A percentile compares a stretch with the other conserved stretches of the same genome.
phyloP scores from a whole-genome alignment of 331 rosid species.

The Acacia pycnantha region DNA sequence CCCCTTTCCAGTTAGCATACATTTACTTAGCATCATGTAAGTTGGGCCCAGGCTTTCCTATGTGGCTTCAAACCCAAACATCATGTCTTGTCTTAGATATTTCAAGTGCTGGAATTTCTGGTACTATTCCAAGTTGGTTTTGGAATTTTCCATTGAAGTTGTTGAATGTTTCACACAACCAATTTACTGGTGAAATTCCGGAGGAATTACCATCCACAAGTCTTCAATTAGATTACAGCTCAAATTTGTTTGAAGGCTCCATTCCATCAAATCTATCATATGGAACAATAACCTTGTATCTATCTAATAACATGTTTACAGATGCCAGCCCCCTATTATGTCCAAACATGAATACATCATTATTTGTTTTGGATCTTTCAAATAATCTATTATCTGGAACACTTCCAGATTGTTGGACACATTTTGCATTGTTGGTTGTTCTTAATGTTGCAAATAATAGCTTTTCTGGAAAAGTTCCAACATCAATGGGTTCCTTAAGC shows the following conservation, averaged over 20 bases:
- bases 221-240: not conserved
- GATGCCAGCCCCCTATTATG: not conserved
- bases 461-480: not conserved
- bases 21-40: not conserved
- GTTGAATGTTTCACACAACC: not conserved
- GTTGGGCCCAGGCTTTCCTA: not conserved
- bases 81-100: not conserved
- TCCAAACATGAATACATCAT: not conserved
- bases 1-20: not conserved
- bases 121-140: not conserved
- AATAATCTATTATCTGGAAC: not conserved
- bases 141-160: not conserved
- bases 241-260: not conserved
- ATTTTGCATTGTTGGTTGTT: too few relatives aligned
- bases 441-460: not conserved
- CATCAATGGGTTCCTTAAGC: not conserved
- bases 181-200: not conserved
- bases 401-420: not conserved
- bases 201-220: not conserved
- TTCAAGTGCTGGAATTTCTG: not conserved
- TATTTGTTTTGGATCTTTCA: not conserved
- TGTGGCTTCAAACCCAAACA: constrained; percentile 7
- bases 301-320: not conserved
- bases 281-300: not conserved
- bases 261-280: not conserved